Conservation (phyloP, 2,329 filamentous ascomycete species). For the Aspergillus intermedius region DNA sequence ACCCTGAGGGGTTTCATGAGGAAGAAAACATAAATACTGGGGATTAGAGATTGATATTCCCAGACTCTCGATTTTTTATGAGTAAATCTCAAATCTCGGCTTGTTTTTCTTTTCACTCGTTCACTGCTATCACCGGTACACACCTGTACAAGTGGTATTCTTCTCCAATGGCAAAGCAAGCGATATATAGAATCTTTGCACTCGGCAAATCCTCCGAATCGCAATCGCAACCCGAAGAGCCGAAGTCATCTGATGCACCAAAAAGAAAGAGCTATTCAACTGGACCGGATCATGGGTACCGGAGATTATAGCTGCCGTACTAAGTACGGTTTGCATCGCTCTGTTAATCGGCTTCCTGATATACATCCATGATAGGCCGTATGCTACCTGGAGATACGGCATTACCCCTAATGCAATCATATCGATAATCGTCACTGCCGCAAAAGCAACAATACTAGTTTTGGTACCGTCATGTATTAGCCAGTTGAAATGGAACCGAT, state of each 20-base stretch:
- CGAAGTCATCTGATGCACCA: background rate
- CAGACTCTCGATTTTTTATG: no score
- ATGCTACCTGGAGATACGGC: conserved; percentile 14
- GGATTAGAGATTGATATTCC: no score
- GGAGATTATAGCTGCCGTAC: conserved; percentile 6
- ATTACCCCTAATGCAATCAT: conserved; percentile 22
- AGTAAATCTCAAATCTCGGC: no score
- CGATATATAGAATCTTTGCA: no score
- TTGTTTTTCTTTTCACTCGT: no score
- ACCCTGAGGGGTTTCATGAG: no score
- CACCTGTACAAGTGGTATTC: no score
- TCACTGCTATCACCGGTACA: no score
- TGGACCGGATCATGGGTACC: conserved; percentile 10
- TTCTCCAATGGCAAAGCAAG: no score
- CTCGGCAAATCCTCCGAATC: background rate
- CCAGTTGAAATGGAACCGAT: conserved; percentile 25
- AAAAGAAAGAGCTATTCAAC: background rate
- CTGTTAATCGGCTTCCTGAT: conserved; percentile 10
- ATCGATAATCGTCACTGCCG: conserved; percentile 18
- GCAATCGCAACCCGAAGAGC: background rate
- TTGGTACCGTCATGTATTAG: conserved; percentile 21
- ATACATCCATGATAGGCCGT: conserved; percentile 4
- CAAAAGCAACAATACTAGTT: conserved; percentile 21
- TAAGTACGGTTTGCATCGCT: conserved; percentile 6
- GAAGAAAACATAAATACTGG: no score